These are phyloP conservation scores for Sphaerostilbella broomeana DNA, from an alignment of 2,329 filamentous ascomycete genomes.

Conservation along the genomic window DNA sequence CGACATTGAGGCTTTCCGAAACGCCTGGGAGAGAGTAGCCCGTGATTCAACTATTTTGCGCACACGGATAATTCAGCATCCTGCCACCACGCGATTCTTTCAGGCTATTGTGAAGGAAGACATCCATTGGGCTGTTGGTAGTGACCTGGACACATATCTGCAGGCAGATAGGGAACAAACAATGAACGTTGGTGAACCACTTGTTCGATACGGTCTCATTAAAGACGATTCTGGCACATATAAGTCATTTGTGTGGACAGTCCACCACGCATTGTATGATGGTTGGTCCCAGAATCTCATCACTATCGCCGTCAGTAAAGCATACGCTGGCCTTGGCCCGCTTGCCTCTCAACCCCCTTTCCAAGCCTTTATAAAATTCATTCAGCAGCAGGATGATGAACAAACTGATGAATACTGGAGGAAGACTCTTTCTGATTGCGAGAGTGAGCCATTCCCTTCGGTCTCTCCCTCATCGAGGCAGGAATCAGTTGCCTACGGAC, in stretches of 20 bases:
- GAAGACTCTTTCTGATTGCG: too few species aligned
- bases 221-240: background rate
- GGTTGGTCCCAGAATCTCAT: slow-evolving; percentile 1
- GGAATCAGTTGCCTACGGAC: too few species aligned
- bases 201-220: slow-evolving; percentile 4
- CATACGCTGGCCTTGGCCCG: background rate
- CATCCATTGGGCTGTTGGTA: slow-evolving; percentile 16
- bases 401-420: background rate
- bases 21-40: background rate
- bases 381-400: background rate
- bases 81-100: slow-evolving; percentile 36
- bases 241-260: background rate
- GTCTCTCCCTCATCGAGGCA: too few species aligned
- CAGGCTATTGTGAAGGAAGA: slow-evolving; percentile 29
- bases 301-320: background rate
- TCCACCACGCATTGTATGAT: slow-evolving; percentile 8
- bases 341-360: background rate
- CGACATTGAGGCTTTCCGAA: background rate
- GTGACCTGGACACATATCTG: slow-evolving; percentile 5
- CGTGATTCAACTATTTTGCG: background rate
- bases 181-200: slow-evolving; percentile 5
- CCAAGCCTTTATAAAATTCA: background rate
- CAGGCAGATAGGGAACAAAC: background rate
- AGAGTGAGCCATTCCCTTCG: too few species aligned
- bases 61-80: slow-evolving; percentile 24